Conservation (phyloP, 441 rosid species). For the Adansonia madagascariensis region DNA sequence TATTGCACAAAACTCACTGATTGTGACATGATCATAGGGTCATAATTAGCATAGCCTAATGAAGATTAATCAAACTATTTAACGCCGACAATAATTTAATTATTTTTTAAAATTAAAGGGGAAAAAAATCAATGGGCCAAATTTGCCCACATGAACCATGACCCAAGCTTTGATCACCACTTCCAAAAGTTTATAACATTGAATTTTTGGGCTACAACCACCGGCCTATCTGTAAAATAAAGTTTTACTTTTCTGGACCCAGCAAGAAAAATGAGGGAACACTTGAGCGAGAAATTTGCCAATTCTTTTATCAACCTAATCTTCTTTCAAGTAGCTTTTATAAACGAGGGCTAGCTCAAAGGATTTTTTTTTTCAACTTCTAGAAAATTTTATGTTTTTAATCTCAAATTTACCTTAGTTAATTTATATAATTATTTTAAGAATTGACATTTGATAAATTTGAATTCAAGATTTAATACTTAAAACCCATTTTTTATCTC, state of each 20-base stretch:
- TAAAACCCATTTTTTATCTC: too few species aligned
- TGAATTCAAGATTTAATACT: too few species aligned
- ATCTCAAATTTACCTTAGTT: too few species aligned
- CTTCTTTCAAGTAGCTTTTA: neutral
- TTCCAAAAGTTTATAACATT: neutral
- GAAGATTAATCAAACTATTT: neutral
- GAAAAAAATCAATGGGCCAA: slow-evolving; percentile 3
- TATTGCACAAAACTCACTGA: slow-evolving; percentile 1
- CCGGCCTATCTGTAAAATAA: slow-evolving; percentile 12
- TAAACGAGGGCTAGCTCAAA: neutral
- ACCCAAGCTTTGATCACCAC: slow-evolving; percentile 18
- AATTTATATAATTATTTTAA: too few species aligned
- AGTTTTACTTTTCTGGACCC: slow-evolving; percentile 5
- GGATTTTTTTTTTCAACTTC: neutral
- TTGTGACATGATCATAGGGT: slow-evolving; percentile 27
- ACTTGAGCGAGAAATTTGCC: slow-evolving; percentile 1
- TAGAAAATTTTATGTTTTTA: neutral
- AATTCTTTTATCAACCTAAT: neutral
- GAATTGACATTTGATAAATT: too few species aligned
- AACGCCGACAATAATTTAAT: neutral
- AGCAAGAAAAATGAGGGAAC: neutral
- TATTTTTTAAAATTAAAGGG: neutral
- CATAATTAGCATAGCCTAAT: slow-evolving; percentile 35
- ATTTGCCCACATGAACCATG: slow-evolving; percentile 6
- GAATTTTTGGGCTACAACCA: slow-evolving; percentile 9